These are phyloP conservation scores for Trichophyton benhamiae DNA, from an alignment of 2,329 filamentous ascomycete species.

Conservation along the genomic window DNA sequence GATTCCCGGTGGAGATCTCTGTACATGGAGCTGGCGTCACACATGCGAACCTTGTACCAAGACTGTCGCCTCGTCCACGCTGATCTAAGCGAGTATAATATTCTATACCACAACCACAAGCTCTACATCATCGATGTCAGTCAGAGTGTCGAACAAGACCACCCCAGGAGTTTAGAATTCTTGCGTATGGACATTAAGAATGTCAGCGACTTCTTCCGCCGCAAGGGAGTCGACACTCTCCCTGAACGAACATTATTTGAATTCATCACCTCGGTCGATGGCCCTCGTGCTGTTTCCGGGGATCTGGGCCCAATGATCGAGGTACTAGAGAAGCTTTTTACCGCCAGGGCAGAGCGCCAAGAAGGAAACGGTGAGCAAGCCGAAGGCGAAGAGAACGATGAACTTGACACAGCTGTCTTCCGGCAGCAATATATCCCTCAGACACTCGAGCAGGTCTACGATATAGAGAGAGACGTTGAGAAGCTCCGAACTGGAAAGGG, in stretches of 20 bases:
- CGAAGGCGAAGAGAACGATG: conserved; percentile 43
- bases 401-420: conserved; percentile 85
- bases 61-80: conserved; percentile 85
- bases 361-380: conserved; percentile 33
- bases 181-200: conserved; percentile 98
- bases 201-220: conserved; percentile 78
- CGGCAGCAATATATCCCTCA: conserved; percentile 93
- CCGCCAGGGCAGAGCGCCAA: conserved; percentile 38
- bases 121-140: conserved; percentile 96
- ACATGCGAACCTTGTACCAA: conserved; percentile 91
- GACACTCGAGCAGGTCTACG: conserved; percentile 89
- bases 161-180: conserved; percentile 84
- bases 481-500: conserved; percentile 62
- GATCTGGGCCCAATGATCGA: conserved; percentile 45
- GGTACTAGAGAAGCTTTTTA: conserved; percentile 55
- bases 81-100: conserved; percentile 96
- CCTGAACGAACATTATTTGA: conserved; percentile 69
- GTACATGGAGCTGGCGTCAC: conserved; percentile 70
- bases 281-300: conserved; percentile 25
- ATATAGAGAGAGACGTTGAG: conserved; percentile 81
- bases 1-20: conserved; percentile 62
- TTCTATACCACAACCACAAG: conserved; percentile 70
- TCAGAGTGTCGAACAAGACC: conserved; percentile 93
- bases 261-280: conserved; percentile 59
- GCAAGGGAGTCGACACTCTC: conserved; percentile 70